phyloP scores from a whole-genome alignment of 345 rosid species.

The Dipteronia sinensis region DNA sequence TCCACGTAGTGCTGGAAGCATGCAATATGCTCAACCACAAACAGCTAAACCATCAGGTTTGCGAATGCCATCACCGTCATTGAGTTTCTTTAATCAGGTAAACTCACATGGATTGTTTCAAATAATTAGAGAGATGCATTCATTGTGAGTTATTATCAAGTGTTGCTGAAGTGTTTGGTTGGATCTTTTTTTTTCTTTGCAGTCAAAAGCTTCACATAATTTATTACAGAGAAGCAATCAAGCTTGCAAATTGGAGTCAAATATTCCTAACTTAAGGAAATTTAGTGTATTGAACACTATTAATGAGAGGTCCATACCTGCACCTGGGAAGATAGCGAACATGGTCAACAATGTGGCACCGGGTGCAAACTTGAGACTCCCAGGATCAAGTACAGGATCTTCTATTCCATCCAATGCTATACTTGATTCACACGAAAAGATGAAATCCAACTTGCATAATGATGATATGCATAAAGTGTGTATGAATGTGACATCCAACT shows the following conservation, averaged over 20 bases:
- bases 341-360: constrained; percentile 27
- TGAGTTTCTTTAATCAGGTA: constrained; percentile 86
- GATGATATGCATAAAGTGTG: constrained; percentile 29
- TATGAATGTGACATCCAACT: constrained; percentile 21
- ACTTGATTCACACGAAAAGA: constrained; percentile 33
- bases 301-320: constrained; percentile 32
- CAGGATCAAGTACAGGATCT: constrained; percentile 22
- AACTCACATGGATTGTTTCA: neutral
- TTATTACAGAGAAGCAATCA: constrained; percentile 40
- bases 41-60: constrained; percentile 75
- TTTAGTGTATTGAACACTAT: constrained; percentile 34
- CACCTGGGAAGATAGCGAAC: constrained; percentile 27
- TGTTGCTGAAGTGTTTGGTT: constrained; percentile 5
- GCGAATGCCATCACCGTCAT: constrained; percentile 88
- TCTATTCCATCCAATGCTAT: constrained; percentile 28
- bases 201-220: constrained; percentile 52
- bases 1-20: constrained; percentile 25
- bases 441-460: constrained; percentile 24
- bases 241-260: constrained; percentile 32
- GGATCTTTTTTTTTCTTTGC: constrained; percentile 37
- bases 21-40: constrained; percentile 36
- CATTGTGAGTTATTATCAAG: neutral
- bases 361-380: constrained; percentile 21
- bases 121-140: neutral
- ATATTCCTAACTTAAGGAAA: constrained; percentile 31